Base-by-base conservation (phyloP, 2,329 filamentous ascomycete genomes). In the Fusarium falciforme region DNA sequence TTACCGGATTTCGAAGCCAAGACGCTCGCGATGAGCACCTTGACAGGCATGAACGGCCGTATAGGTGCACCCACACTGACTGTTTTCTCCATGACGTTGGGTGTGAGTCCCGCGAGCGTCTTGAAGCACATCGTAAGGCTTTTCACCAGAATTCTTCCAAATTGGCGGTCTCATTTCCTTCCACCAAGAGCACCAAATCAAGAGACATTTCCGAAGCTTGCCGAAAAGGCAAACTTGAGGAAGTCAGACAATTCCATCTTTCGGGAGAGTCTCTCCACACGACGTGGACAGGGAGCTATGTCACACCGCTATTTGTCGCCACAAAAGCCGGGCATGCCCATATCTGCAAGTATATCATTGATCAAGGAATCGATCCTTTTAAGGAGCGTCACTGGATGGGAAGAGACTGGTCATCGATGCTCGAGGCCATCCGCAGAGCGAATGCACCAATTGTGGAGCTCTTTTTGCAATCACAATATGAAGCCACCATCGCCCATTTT, bases 141-240 rank as follows among this genome's bases (percentile, higher is more conserved):
- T 16, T 59, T 12, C 67, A 68, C 4, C 3, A 3, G 0, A 12
- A 10, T 5, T 9, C 14, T 0, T 14, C n/a, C 2, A 14, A 12
- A 1, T 14, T 1, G 0, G 4, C 22, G 2, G 0, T 12, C 0
- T 2, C 1, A 0, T 69, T 69, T 14, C 58, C 65, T 1, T 0
- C 7, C 5, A 2, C 1, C 0, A 4, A 9, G 0, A 0, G 11
- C 4, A 16, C 3, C 0, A 4, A 7, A 0, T 0, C 7, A 11
- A 29, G 16, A 29, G 5, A 33, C 1, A 2, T 68, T 9, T 0
- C 5, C 1, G 36, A 54, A 1, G 67, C 66, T 5, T 70, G 52
- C 2, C 25, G 22, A 5, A 2, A 1, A 3, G 59, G 67, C 0
- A 2, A 59, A 0, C 22, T 70, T 0, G 36, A 17, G 0, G 22